Evolutionary conservation across 2,329 filamentous ascomycete species (phyloP).

Genomic region (Bipolaris sorokiniana): DNA sequence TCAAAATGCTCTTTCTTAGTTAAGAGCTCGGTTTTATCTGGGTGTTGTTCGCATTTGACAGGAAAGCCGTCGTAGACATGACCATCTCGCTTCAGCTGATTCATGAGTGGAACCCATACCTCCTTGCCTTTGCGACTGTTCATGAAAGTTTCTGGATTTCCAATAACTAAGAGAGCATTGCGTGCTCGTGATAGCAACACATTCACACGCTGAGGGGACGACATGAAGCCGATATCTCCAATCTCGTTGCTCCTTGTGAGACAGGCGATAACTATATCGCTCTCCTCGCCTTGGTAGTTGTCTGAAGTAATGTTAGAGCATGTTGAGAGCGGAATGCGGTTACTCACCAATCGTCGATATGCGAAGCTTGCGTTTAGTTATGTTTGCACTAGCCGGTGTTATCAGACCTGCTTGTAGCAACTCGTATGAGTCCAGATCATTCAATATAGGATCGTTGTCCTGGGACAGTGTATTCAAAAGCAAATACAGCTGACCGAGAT

Average conservation of each 20-base stretch:
- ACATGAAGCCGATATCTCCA: conserved; percentile 74
- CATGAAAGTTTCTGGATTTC: conserved; percentile 71
- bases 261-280: conserved; percentile 72
- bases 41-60: conserved; percentile 45
- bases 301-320: conserved; percentile 53
- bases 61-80: conserved; percentile 53
- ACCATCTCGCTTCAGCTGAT: conserved; percentile 58
- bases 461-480: conserved; percentile 60
- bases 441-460: conserved; percentile 69
- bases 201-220: conserved; percentile 69
- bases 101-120: conserved; percentile 65
- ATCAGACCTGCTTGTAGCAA: conserved; percentile 68
- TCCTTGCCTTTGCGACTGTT: conserved; percentile 62
- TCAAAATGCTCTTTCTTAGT: conserved; percentile 64
- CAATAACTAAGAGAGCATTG: conserved; percentile 70
- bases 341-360: conserved; percentile 72
- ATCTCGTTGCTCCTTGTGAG: conserved; percentile 69
- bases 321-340: not conserved
- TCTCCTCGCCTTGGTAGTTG: conserved; percentile 81
- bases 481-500: conserved; percentile 70
- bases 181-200: conserved; percentile 73
- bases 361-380: conserved; percentile 60
- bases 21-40: conserved; percentile 54
- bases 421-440: conserved; percentile 70
- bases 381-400: conserved; percentile 58